These are phyloP conservation scores for Fusarium sp. DNA, from an alignment of 2,329 filamentous ascomycete species.

Conservation along the genomic window DNA sequence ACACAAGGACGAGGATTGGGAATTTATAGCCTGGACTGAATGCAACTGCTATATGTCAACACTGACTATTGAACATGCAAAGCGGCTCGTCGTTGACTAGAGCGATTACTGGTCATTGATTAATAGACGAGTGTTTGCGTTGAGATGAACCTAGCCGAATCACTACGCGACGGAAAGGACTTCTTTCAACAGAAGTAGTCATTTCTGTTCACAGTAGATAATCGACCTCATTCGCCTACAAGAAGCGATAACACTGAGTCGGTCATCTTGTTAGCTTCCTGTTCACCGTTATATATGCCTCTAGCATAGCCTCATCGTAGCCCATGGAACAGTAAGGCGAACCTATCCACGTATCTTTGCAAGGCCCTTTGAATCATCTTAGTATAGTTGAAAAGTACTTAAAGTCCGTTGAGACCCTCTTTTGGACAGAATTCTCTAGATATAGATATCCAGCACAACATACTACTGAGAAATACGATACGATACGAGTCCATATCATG, in stretches of 20 bases:
- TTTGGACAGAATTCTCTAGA: accelerated
- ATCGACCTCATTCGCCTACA: not conserved
- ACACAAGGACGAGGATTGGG: not conserved
- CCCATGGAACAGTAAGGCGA: not conserved
- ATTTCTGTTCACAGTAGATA: not conserved
- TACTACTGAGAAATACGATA: no score
- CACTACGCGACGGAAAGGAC: not conserved
- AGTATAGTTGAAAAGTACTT: conserved; percentile 2
- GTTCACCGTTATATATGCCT: not conserved
- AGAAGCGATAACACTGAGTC: not conserved
- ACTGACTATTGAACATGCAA: not conserved
- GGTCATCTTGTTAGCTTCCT: not conserved
- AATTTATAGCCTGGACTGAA: not conserved
- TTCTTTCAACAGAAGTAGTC: not conserved
- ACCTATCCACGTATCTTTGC: not conserved
- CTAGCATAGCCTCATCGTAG: not conserved
- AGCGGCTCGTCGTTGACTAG: not conserved
- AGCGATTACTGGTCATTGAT: not conserved
- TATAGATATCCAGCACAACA: no score
- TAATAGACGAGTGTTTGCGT: not conserved
- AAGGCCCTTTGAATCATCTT: conserved; percentile 19
- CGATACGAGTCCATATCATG: not conserved
- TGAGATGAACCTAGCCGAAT: not conserved
- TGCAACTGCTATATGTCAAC: not conserved
- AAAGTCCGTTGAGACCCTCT: no score